Evolutionary conservation across 805 yeast species (phyloP).

Genomic region (Saccharomycopsis lassenensis): DNA sequence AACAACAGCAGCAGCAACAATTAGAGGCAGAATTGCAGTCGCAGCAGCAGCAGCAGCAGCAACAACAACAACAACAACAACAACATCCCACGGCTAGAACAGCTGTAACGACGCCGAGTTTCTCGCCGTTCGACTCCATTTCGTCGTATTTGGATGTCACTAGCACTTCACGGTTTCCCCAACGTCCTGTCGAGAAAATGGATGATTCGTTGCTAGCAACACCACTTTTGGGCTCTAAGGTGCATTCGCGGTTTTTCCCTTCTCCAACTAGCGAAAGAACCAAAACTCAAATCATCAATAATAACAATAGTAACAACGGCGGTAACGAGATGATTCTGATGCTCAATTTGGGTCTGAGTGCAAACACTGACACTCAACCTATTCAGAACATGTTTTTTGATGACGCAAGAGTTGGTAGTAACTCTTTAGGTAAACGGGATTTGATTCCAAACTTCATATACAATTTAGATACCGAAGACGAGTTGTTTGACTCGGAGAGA

Average conservation of each 20-base stretch:
- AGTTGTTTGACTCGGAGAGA: too few species aligned
- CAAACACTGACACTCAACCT: not conserved
- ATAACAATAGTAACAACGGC: not conserved
- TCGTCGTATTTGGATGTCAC: slow-evolving; percentile 14
- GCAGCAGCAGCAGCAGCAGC: slow-evolving; percentile 9
- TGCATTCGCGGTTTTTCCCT: slow-evolving; percentile 16
- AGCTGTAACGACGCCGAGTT: slow-evolving; percentile 3
- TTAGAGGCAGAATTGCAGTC: slow-evolving; percentile 5
- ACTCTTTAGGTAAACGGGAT: too few species aligned
- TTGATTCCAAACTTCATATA: too few species aligned
- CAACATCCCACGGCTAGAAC: not conserved
- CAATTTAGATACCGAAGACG: too few species aligned
- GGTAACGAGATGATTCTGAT: slow-evolving; percentile 5
- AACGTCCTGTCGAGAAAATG: not conserved
- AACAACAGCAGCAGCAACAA: not conserved
- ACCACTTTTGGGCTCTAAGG: slow-evolving; percentile 14
- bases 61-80: not conserved
- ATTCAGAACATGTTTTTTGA: not conserved
- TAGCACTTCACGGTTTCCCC: slow-evolving; percentile 2
- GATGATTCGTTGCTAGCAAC: slow-evolving; percentile 7
- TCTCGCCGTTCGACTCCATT: slow-evolving; percentile 10
- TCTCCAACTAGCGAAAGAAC: slow-evolving; percentile 17
- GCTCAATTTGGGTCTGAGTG: slow-evolving; percentile 4
- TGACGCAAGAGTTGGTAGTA: too few species aligned
- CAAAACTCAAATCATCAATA: slow-evolving; percentile 1